Conservation (phyloP, 2,329 filamentous ascomycete species). For the Sclerotinia glacialis region DNA sequence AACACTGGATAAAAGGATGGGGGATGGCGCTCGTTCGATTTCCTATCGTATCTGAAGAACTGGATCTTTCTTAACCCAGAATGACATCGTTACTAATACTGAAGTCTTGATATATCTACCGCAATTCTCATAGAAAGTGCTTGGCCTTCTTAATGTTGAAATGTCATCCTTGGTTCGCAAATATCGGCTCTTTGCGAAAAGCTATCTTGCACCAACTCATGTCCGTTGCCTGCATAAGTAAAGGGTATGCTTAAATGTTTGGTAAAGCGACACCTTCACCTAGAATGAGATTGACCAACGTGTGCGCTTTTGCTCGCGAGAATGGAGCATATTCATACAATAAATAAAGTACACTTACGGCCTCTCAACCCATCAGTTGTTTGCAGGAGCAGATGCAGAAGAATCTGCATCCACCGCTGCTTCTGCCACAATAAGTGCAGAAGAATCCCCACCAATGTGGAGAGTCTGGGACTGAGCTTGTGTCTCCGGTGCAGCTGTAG, state of each 20-base stretch:
- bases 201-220: too few relatives aligned
- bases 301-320: not conserved
- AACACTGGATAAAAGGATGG: not conserved
- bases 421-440: not conserved
- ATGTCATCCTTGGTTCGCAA: too few relatives aligned
- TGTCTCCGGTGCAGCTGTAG: slow-evolving; percentile 1
- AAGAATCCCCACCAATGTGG: not conserved
- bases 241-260: too few relatives aligned
- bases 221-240: too few relatives aligned
- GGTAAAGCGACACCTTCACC: too few relatives aligned
- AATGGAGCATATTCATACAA: not conserved
- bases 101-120: not conserved
- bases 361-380: too few relatives aligned
- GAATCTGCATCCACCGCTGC: not conserved
- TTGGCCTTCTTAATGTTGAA: not conserved
- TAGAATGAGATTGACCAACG: not conserved
- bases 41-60: not conserved
- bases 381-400: slow-evolving; percentile 3
- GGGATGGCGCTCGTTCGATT: not conserved
- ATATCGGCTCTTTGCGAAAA: too few relatives aligned
- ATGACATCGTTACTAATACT: not conserved
- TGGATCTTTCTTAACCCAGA: not conserved
- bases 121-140: not conserved
- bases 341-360: not conserved
- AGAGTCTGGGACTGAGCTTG: not conserved